Percentiles rank a stretch among this genome's conserved stretches.
Evolutionary conservation across 148 eudicot species (phyloP).

Genomic region (Suaeda aralocaspica): DNA sequence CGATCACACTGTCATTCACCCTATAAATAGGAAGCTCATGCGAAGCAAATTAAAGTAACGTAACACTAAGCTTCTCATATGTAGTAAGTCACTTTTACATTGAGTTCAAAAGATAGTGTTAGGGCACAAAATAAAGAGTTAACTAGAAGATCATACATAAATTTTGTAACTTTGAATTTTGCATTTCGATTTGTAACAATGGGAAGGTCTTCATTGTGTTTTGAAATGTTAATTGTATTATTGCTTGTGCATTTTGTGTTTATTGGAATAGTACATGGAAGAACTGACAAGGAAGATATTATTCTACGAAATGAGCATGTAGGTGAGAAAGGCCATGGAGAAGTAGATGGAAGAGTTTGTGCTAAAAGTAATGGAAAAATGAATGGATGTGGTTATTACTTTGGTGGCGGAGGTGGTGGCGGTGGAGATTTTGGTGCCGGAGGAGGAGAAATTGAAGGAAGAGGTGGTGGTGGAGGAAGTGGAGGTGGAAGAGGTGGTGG

Average conservation of each 20-base stretch:
- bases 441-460: not conserved
- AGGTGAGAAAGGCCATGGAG: not conserved
- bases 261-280: constrained; percentile 10
- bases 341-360: not conserved
- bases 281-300: not conserved
- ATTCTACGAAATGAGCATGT: not conserved
- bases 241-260: constrained; percentile 7
- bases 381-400: not conserved
- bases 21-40: not conserved
- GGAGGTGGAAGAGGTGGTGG: not conserved
- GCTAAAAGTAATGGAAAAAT: not conserved
- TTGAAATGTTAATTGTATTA: constrained; percentile 8
- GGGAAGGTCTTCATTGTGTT: not conserved
- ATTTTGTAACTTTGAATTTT: not conserved
- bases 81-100: not conserved
- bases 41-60: constrained; percentile 7
- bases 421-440: too few relatives aligned
- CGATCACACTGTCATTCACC: not conserved
- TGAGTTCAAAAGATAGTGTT: not conserved
- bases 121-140: not conserved
- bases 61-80: not conserved
- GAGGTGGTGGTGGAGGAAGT: not conserved
- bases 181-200: not conserved
- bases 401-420: not conserved
- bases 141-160: not conserved